Evolutionary conservation across 1,139 yeast genomes (phyloP), one percentile per base, ranked within the genome.

Genomic region (Lodderomyces margitis): DNA sequence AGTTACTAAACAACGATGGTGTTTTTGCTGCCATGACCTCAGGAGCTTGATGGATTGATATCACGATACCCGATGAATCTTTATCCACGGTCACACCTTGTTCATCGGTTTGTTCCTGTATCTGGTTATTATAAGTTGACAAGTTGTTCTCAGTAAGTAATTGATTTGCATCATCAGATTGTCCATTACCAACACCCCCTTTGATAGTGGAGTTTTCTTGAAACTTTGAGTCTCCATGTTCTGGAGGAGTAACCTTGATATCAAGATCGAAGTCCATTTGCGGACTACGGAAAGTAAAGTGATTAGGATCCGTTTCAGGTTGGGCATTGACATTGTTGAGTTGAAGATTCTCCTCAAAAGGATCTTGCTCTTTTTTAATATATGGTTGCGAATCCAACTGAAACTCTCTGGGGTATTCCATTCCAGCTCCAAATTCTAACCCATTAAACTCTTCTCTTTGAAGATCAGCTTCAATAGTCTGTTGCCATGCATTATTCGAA

Each of bases 1-100:
- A 66, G 49, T 69, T 70, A 46, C 74, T 66, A 50, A 72, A 72
- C 17, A 72, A 55, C 6, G 76, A 70, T 1, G 77, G 78, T 1
- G 77, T 71, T 42, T 58, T 59, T 2, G 70, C 55, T 1, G 70
- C 69, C 5, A 61, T 51, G 4, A 53, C 55, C 25, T 64, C 71
- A 14, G 40, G 42, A 0, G 64, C 72, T 45, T 51, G 67, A 38
- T 59, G 66, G 38, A 63, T 62, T 33, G 65, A 56, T 23, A 64
- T 67, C 36, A 55, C 56, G 17, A 60, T 61, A 8, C 50, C 48
- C 19, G 42, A 34, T 3, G 46, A 42, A 43, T 46, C 59, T 39
- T 53, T 44, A 47, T 52, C 52, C 32, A 28, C 32, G 8, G 32
- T 12, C 30, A 45, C 46, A 34, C 44, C 40, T 9, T 14, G 15